A percentile compares a stretch with the other conserved stretches of the same genome.
phyloP scores from a whole-genome alignment of 2,329 filamentous ascomycete genomes.

The Salinomyces thailandicus region DNA sequence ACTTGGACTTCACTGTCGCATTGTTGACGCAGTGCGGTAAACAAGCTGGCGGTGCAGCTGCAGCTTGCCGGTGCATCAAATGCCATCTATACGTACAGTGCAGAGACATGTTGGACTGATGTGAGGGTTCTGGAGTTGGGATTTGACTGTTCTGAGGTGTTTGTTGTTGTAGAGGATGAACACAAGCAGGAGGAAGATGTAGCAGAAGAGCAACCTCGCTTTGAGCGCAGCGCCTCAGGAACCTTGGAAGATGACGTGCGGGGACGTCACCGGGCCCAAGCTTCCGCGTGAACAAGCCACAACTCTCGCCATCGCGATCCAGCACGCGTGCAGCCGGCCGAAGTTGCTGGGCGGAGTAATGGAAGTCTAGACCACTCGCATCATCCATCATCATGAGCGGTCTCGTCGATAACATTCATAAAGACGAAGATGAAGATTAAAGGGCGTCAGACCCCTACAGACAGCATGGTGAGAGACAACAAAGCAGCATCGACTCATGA shows the following conservation, averaged over 20 bases:
- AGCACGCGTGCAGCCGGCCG: not conserved
- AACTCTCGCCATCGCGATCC: not conserved
- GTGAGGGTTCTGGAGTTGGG: slow-evolving; percentile 16
- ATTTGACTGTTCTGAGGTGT: slow-evolving; percentile 6
- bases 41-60: not conserved
- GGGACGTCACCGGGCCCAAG: not conserved
- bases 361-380: too few relatives aligned
- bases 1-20: slow-evolving; percentile 1
- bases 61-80: slow-evolving; percentile 1
- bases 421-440: too few relatives aligned
- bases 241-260: not conserved
- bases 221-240: too few relatives aligned
- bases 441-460: too few relatives aligned
- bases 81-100: slow-evolving; percentile 42
- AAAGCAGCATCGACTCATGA: too few relatives aligned
- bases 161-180: slow-evolving; percentile 1
- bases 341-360: too few relatives aligned
- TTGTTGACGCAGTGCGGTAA: not conserved
- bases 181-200: not conserved
- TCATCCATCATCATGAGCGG: too few relatives aligned
- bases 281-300: slow-evolving; percentile 2
- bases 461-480: too few relatives aligned
- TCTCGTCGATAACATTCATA: too few relatives aligned
- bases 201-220: not conserved
- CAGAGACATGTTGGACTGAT: slow-evolving; percentile 51